These are phyloP conservation scores for Spathaspora boniae DNA, from an alignment of 805 yeast genomes.

Conservation along the genomic window DNA sequence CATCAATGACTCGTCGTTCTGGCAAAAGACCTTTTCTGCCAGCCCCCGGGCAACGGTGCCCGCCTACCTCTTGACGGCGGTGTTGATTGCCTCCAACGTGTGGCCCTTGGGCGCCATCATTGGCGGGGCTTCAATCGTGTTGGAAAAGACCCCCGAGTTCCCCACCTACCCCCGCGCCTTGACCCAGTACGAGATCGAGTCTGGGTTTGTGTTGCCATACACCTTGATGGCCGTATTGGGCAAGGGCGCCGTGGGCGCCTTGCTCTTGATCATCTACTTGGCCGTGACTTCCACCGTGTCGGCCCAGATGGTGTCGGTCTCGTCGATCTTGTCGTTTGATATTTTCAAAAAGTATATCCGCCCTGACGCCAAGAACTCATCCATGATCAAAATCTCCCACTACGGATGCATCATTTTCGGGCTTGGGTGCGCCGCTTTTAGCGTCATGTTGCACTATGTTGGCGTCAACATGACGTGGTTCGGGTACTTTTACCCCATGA, in stretches of 20 bases:
- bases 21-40: conserved; percentile 40
- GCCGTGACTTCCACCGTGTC: conserved; percentile 42
- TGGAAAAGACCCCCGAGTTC: conserved; percentile 21
- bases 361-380: conserved; percentile 38
- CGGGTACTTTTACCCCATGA: conserved; percentile 32
- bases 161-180: conserved; percentile 31
- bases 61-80: conserved; percentile 33
- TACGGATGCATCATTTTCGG: conserved; percentile 37
- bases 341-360: conserved; percentile 43
- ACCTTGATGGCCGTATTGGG: conserved; percentile 30
- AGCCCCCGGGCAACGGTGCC: conserved; percentile 33
- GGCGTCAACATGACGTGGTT: conserved; percentile 28
- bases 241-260: conserved; percentile 28
- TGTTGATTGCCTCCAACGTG: conserved; percentile 27
- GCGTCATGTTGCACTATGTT: conserved; percentile 32
- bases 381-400: conserved; percentile 42
- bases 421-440: conserved; percentile 33
- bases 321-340: conserved; percentile 43
- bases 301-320: conserved; percentile 39
- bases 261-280: conserved; percentile 31
- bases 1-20: conserved; percentile 37
- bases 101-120: conserved; percentile 36
- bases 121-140: conserved; percentile 30
- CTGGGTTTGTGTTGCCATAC: conserved; percentile 29
- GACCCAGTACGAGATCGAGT: conserved; percentile 24